These are phyloP conservation scores for Phyllosticta citrichinensis DNA, from an alignment of 2,329 filamentous ascomycete species.

Conservation along the genomic window DNA sequence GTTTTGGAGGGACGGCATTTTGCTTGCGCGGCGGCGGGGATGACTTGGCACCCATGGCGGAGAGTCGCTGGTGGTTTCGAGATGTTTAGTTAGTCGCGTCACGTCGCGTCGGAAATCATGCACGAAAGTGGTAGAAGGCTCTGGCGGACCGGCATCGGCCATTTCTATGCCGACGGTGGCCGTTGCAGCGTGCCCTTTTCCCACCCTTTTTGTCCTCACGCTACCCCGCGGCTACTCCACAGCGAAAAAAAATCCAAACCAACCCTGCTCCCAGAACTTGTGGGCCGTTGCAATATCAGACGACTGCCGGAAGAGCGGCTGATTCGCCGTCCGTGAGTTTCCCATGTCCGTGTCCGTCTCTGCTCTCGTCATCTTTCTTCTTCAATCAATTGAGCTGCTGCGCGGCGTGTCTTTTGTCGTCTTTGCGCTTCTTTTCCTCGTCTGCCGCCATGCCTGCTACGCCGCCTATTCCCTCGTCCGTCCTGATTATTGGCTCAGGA, in stretches of 20 bases:
- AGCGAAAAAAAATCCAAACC: neutral
- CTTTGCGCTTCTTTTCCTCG: neutral
- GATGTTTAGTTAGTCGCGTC: neutral
- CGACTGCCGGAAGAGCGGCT: neutral
- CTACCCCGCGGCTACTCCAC: neutral
- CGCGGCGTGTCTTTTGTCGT: neutral
- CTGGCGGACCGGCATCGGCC: neutral
- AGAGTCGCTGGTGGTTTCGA: neutral
- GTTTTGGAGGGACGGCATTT: neutral
- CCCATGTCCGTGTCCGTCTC: neutral
- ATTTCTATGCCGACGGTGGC: neutral
- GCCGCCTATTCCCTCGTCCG: conserved; percentile 28
- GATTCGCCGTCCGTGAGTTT: neutral
- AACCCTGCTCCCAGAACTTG: neutral
- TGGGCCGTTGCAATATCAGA: neutral
- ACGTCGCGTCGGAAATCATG: neutral
- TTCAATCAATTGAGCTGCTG: neutral
- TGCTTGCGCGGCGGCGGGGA: neutral
- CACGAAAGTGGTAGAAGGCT: neutral
- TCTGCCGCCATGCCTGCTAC: conserved; percentile 2
- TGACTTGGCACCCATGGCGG: neutral
- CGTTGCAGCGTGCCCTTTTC: neutral
- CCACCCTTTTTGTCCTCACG: neutral
- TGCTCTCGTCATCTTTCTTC: neutral
- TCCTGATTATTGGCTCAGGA: conserved; percentile 42